Base-by-base conservation (phyloP, 768 basidiomycete species). In the Lyophyllum decastes region DNA sequence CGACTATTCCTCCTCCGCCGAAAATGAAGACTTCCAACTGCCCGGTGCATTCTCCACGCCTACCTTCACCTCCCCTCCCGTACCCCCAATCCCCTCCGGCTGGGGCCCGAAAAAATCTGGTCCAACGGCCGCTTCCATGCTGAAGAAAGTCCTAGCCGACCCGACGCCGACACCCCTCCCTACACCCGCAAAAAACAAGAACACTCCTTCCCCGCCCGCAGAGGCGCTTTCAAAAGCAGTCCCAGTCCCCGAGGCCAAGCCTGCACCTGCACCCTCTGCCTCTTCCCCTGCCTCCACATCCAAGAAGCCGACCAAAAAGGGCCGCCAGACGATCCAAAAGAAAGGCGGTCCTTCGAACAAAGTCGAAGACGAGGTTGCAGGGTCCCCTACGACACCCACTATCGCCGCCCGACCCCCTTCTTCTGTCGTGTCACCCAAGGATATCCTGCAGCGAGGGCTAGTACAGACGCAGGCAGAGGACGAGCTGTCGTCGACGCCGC, bases 261-360 rank as follows among this genome's bases (percentile, higher is more conserved):
- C 17, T 54, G 52, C 51, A 61, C 30, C 47, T 6, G 38, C 56
- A 25, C 50, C 52, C 14, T 17, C 62, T 14, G 38, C 59, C 11
- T 61, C 61, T 30, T 5, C 61, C 11, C 49, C 57, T 1, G 25
- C 61, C n/a, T 17, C 62, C 17, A 33, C 59, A 9, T 61, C 61
- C 2, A 74, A 74, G 62, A 74, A 70, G 61, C 54, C 57, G 48
- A 63, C 52, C 40, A 74, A 76, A 52, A 72, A 73, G 51, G 70
- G 70, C 35, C 71, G 70, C 6, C 72, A 67, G 48, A 63, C 58
- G n/a, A 50, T 56, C 27, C 56, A 59, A 49, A 65, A 65, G 49
- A 68, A 68, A 33, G 58, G 55, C 35, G 48, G 52, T 38, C 6
- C 11, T 14, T 33, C 55, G 38, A 21, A 56, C 61, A 34, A 61